Percentiles rank a stretch among this genome's conserved stretches.
These are phyloP conservation scores for Pichia sp. DNA, from an alignment of 1,139 yeast genomes.

Conservation along the genomic window DNA sequence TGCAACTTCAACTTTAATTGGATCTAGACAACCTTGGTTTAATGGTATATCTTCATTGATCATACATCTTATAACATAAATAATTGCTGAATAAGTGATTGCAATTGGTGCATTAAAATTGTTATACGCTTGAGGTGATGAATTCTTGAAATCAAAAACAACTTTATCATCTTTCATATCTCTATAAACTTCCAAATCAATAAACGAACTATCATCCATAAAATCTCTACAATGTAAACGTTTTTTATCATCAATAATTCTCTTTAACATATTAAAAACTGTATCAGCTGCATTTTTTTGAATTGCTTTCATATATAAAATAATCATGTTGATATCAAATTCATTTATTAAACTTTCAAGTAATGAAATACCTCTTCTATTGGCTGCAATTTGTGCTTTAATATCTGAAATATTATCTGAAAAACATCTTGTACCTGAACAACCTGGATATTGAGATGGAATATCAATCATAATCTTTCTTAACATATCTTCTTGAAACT, in stretches of 20 bases:
- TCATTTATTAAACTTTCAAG: constrained; percentile 43
- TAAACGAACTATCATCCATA: constrained; percentile 57
- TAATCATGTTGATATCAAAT: constrained; percentile 45
- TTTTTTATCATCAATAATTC: constrained; percentile 28
- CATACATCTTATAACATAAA: constrained; percentile 38
- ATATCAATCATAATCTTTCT: constrained; percentile 38
- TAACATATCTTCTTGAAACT: constrained; percentile 48
- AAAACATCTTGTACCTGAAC: constrained; percentile 54
- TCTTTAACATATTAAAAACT: constrained; percentile 35
- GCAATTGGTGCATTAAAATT: constrained; percentile 40
- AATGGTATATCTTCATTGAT: constrained; percentile 40
- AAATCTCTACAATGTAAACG: constrained; percentile 44
- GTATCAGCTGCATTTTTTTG: constrained; percentile 53
- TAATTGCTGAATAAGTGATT: constrained; percentile 37
- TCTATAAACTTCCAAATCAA: constrained; percentile 36
- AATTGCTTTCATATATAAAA: constrained; percentile 54
- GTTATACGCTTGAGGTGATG: constrained; percentile 37
- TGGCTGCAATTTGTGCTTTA: constrained; percentile 63
- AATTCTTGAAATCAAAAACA: constrained; percentile 50
- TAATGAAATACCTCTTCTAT: constrained; percentile 52
- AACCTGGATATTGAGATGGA: constrained; percentile 48
- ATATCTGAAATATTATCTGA: constrained; percentile 54
- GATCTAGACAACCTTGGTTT: constrained; percentile 41
- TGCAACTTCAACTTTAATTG: constrained; percentile 35
- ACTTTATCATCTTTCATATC: constrained; percentile 39